A percentile compares a stretch with the other conserved stretches of the same genome.
These are phyloP conservation scores for Monilinia polystroma DNA, from an alignment of 2,329 filamentous ascomycete species.

Conservation along the genomic window DNA sequence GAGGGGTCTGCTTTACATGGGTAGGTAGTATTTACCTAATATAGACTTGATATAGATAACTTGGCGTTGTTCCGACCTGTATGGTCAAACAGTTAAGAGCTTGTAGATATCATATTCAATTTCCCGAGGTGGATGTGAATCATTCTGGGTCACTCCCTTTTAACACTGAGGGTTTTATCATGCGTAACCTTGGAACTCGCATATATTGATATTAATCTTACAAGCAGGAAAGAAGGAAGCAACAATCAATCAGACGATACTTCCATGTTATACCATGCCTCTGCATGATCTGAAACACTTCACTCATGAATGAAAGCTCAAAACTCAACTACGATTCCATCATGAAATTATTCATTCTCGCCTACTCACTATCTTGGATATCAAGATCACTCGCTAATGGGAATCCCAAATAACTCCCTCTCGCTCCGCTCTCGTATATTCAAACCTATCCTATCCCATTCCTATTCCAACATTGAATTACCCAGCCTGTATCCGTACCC, in stretches of 20 bases:
- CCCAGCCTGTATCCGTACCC: conserved; percentile 5
- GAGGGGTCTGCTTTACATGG: too few species aligned
- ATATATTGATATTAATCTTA: not conserved
- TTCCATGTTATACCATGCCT: not conserved
- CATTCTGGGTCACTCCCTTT: not conserved
- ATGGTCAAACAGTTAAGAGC: too few species aligned
- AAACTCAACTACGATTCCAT: not conserved
- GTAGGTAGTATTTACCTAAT: too few species aligned
- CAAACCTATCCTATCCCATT: not conserved
- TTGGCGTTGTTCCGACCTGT: not conserved
- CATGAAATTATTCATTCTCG: not conserved
- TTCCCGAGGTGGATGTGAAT: not conserved
- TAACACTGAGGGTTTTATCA: not conserved
- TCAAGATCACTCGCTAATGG: conserved; percentile 13
- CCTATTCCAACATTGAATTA: conserved; percentile 10
- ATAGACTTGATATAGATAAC: not conserved
- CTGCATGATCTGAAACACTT: not conserved
- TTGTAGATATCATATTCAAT: not conserved
- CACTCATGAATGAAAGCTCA: not conserved
- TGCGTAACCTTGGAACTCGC: not conserved
- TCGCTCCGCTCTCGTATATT: not conserved
- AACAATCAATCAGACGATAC: not conserved
- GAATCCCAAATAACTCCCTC: conserved; percentile 9
- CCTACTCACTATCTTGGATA: conserved; percentile 7
- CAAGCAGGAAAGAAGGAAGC: too few species aligned